These are phyloP conservation scores for Citrus sp. DNA, from an alignment of 345 rosid species.

Conservation along the genomic window DNA sequence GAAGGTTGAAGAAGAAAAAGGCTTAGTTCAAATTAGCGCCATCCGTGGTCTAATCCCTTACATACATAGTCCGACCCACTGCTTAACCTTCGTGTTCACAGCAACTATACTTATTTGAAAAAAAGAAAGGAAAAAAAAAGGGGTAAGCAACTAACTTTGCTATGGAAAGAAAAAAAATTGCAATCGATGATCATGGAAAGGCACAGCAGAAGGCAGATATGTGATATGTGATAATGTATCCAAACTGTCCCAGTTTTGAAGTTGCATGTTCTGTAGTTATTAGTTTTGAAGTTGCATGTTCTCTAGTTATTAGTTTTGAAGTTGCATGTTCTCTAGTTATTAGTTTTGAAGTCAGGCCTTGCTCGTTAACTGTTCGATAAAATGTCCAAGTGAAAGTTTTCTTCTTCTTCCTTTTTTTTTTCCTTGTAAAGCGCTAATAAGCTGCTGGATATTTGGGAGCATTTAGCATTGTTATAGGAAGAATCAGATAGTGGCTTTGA, in stretches of 20 bases:
- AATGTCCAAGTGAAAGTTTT: not conserved
- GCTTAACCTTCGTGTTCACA: too few relatives aligned
- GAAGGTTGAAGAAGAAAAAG: too few relatives aligned
- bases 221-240: not conserved
- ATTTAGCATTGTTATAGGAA: not conserved
- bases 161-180: too few relatives aligned
- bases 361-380: not conserved
- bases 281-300: not conserved
- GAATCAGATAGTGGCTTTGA: not conserved
- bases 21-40: too few relatives aligned
- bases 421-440: not conserved
- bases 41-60: too few relatives aligned
- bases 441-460: not conserved
- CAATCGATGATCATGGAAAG: not conserved
- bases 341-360: not conserved
- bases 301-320: not conserved
- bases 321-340: not conserved
- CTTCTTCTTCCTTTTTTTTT: not conserved
- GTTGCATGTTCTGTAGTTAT: not conserved
- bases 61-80: too few relatives aligned
- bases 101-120: too few relatives aligned
- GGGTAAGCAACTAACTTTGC: not conserved
- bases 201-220: not conserved
- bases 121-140: too few relatives aligned
- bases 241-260: not conserved